These are phyloP conservation scores for Tricholoma sp. DNA, from an alignment of 768 basidiomycete species.

Conservation along the genomic window DNA sequence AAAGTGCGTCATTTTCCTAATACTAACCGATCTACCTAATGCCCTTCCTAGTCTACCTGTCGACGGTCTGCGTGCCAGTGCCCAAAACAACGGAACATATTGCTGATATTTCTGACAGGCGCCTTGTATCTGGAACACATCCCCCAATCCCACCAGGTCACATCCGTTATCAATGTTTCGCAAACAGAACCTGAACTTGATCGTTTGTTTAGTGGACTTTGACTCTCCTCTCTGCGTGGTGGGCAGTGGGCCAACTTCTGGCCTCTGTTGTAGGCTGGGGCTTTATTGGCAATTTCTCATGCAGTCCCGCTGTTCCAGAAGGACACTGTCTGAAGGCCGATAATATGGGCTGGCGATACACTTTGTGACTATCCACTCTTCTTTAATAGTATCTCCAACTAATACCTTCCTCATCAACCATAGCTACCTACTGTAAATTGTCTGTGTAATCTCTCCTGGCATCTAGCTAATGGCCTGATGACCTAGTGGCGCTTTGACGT, in stretches of 20 bases:
- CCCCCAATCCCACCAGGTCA: constrained; percentile 35
- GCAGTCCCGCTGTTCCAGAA: constrained; percentile 26
- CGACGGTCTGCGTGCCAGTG: constrained; percentile 32
- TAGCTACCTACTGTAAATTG: background rate
- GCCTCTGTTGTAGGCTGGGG: constrained; percentile 51
- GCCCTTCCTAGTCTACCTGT: constrained; percentile 32
- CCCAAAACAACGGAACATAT: background rate
- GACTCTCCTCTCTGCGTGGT: constrained; percentile 50
- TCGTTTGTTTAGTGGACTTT: constrained; percentile 39
- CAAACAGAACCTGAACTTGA: background rate
- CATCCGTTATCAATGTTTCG: constrained; percentile 6
- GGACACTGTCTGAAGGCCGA: constrained; percentile 39
- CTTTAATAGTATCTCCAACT: background rate
- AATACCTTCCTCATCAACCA: background rate
- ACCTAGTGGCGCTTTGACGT: constrained; percentile 41
- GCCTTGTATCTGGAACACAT: constrained; percentile 42
- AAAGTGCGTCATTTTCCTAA: constrained; percentile 31
- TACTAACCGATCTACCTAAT: constrained; percentile 16
- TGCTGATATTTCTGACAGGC: constrained; percentile 16
- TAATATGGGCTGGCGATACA: constrained; percentile 63
- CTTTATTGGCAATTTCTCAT: constrained; percentile 53
- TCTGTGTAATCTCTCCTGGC: background rate
- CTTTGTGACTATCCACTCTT: constrained; percentile 26
- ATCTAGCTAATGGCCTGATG: background rate
- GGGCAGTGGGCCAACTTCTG: constrained; percentile 46